Evolutionary conservation across 371 early-diverging fungal genomes (phyloP).

Genomic region (Rhizoclosmatium hyalinum): DNA sequence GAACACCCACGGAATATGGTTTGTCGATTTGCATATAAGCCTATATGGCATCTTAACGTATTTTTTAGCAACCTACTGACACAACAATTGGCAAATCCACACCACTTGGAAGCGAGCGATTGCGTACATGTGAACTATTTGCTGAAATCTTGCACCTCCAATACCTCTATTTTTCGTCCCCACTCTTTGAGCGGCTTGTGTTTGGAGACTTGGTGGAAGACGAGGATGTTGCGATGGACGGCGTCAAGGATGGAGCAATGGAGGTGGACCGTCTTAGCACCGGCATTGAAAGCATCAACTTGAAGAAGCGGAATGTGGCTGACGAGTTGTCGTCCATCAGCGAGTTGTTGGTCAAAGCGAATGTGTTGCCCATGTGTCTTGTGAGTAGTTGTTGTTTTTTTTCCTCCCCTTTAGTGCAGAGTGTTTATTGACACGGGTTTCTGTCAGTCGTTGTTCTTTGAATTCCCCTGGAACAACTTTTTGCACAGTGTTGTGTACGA

Average conservation of each 20-base stretch:
- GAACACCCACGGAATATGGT: slow-evolving; percentile 58
- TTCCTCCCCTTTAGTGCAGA: not conserved
- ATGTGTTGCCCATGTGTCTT: slow-evolving; percentile 54
- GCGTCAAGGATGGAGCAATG: not conserved
- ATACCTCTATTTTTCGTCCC: slow-evolving; percentile 57
- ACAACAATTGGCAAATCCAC: slow-evolving; percentile 71
- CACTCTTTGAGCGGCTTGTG: slow-evolving; percentile 54
- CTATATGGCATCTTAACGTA: not conserved
- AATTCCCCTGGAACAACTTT: slow-evolving; percentile 93
- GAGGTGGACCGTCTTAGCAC: slow-evolving; percentile 4
- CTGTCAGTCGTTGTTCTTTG: slow-evolving; percentile 79
- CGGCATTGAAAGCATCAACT: slow-evolving; percentile 9
- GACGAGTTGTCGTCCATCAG: slow-evolving; percentile 52
- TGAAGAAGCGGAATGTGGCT: slow-evolving; percentile 37
- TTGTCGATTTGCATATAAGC: not conserved
- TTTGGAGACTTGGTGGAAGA: slow-evolving; percentile 18
- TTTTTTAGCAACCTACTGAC: slow-evolving; percentile 47
- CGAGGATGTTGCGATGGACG: not conserved
- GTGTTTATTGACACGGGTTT: not conserved
- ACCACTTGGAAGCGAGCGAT: slow-evolving; percentile 90
- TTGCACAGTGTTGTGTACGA: slow-evolving; percentile 95
- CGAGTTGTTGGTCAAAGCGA: slow-evolving; percentile 47
- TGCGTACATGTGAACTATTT: slow-evolving; percentile 94
- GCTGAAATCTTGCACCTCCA: slow-evolving; percentile 83
- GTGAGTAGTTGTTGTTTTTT: slow-evolving; percentile 31